phyloP scores from a whole-genome alignment of 257 asterid species.

The Coffea eugenioides region DNA sequence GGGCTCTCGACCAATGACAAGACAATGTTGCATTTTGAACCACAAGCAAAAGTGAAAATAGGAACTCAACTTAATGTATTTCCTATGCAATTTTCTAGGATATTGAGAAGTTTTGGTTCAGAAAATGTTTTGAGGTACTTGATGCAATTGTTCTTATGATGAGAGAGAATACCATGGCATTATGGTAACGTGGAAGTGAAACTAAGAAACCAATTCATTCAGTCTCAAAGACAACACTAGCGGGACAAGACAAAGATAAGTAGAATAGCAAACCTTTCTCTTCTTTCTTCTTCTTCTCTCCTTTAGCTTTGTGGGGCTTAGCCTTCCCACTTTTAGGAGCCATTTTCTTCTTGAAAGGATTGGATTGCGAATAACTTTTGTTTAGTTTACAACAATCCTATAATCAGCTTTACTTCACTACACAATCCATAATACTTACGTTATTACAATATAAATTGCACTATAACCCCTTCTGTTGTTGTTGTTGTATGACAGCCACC shows the following conservation, averaged over 20 bases:
- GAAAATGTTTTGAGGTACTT: background rate
- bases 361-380: background rate
- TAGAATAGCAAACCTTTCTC: conserved; percentile 54
- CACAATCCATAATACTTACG: background rate
- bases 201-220: background rate
- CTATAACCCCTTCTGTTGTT: background rate
- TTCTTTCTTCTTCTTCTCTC: conserved; percentile 90
- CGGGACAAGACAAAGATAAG: background rate
- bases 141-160: background rate
- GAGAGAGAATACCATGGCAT: background rate
- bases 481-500: background rate
- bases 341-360: conserved; percentile 30
- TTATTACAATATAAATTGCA: background rate
- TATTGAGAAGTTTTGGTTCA: background rate
- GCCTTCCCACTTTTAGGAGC: conserved; percentile 77
- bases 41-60: background rate
- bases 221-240: background rate
- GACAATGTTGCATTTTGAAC: background rate
- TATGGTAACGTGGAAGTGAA: background rate
- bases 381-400: background rate
- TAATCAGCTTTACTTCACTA: background rate
- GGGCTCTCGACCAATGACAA: background rate
- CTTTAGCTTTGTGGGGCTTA: conserved; percentile 69
- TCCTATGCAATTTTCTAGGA: background rate
- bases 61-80: background rate